A percentile compares a stretch with the other conserved stretches of the same genome.
Conservation (phyloP, 225 moss, liverwort and hornwort genomes). For the Climacium dendroides region DNA sequence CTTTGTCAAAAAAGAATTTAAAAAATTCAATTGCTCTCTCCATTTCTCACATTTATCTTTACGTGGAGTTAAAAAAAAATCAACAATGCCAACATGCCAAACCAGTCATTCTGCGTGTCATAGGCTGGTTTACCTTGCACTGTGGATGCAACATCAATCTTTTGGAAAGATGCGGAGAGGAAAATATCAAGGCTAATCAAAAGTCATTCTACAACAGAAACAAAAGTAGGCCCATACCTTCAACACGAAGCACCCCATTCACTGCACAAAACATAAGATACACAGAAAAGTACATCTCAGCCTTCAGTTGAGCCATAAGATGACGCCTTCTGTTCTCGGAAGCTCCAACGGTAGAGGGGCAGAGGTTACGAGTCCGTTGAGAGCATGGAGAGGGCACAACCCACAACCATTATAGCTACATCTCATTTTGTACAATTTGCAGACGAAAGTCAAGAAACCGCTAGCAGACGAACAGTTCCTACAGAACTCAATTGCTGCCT, state of each 20-base stretch:
- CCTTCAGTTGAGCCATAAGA: neutral
- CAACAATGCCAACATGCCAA: too few relatives aligned
- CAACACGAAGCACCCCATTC: neutral
- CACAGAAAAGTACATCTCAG: neutral
- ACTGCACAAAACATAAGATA: neutral
- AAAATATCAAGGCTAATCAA: neutral
- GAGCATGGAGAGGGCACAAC: neutral
- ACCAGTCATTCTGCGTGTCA: neutral
- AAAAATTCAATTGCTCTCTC: neutral
- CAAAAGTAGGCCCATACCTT: neutral
- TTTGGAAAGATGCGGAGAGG: neutral
- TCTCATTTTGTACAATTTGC: slow-evolving; percentile 32
- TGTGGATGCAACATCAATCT: neutral
- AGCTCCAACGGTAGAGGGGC: neutral
- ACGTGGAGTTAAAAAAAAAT: too few relatives aligned
- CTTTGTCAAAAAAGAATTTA: neutral
- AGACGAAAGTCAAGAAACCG: neutral
- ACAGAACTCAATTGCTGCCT: slow-evolving; percentile 1
- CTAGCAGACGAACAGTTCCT: neutral
- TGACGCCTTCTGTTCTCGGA: neutral
- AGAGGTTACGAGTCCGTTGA: neutral
- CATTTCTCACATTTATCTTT: neutral
- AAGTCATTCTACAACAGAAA: neutral
- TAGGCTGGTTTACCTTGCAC: neutral
- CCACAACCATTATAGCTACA: neutral